A percentile compares a stretch with the other conserved stretches of the same genome.
Conservation (phyloP, 1,139 yeast genomes). For the Candida albicans region DNA sequence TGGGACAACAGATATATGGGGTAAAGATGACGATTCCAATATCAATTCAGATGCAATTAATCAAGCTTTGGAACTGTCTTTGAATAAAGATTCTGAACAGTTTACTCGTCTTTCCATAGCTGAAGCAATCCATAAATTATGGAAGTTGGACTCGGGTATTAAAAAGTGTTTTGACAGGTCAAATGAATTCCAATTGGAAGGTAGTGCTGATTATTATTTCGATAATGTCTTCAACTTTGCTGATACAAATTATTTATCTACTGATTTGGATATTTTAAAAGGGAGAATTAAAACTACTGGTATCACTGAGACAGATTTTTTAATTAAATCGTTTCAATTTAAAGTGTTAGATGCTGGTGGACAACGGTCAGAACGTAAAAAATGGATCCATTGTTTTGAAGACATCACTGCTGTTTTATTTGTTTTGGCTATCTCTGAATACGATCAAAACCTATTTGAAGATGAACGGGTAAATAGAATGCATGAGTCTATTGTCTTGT, state of each 20-base stretch:
- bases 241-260: conserved; percentile 63
- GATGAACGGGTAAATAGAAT: conserved; percentile 87
- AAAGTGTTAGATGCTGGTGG: conserved; percentile 96
- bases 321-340: conserved; percentile 64
- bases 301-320: conserved; percentile 82
- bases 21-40: conserved; percentile 22
- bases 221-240: conserved; percentile 66
- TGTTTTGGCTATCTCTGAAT: conserved; percentile 91
- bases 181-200: conserved; percentile 80
- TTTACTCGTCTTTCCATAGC: conserved; percentile 52
- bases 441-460: conserved; percentile 88
- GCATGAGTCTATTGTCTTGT: conserved; percentile 84
- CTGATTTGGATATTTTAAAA: conserved; percentile 79
- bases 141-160: conserved; percentile 72
- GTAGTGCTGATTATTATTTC: conserved; percentile 77
- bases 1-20: conserved; percentile 47
- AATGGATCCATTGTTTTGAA: conserved; percentile 96
- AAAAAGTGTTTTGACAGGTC: conserved; percentile 58
- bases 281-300: conserved; percentile 97
- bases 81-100: not conserved
- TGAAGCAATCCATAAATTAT: conserved; percentile 60
- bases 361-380: conserved; percentile 87
- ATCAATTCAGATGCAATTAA: conserved; percentile 17
- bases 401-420: conserved; percentile 86
- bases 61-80: conserved; percentile 13